A percentile compares a stretch with the other conserved stretches of the same genome.
phyloP scores from a whole-genome alignment of 164 flowering plant species.

The Sedum album region DNA sequence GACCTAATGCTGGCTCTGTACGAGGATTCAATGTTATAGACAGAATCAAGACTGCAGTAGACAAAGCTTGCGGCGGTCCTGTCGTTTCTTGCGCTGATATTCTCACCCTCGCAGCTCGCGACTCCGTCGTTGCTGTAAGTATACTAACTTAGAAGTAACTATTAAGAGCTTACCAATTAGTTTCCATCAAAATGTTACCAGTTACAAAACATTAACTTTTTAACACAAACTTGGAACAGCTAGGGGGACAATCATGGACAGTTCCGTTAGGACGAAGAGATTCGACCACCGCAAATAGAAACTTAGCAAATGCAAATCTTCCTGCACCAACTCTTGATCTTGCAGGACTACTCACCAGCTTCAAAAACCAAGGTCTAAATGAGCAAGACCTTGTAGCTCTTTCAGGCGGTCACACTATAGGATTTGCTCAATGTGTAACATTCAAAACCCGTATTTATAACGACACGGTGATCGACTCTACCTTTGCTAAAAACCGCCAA shows the following conservation, averaged over 20 bases:
- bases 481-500: neutral
- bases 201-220: no score
- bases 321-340: conserved; percentile 20
- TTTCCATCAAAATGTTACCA: no score
- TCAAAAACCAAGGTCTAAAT: conserved; percentile 24
- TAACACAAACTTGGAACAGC: conserved; percentile 12
- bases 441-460: conserved; percentile 22
- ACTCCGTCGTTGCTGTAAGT: conserved; percentile 28
- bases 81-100: conserved; percentile 54
- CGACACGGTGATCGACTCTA: conserved; percentile 22
- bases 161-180: no score
- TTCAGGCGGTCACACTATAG: conserved; percentile 31
- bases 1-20: conserved; percentile 23
- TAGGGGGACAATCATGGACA: conserved; percentile 34
- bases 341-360: conserved; percentile 12
- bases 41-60: conserved; percentile 27
- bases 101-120: conserved; percentile 39
- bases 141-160: neutral
- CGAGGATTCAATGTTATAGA: conserved; percentile 41
- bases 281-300: conserved; percentile 26
- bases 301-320: conserved; percentile 22
- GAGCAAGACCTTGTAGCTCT: conserved; percentile 33
- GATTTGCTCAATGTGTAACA: conserved; percentile 19
- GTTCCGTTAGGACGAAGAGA: conserved; percentile 41
- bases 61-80: conserved; percentile 21